Base-by-base conservation (phyloP, 2,329 filamentous ascomycete genomes). In the Talaromyces sp. region DNA sequence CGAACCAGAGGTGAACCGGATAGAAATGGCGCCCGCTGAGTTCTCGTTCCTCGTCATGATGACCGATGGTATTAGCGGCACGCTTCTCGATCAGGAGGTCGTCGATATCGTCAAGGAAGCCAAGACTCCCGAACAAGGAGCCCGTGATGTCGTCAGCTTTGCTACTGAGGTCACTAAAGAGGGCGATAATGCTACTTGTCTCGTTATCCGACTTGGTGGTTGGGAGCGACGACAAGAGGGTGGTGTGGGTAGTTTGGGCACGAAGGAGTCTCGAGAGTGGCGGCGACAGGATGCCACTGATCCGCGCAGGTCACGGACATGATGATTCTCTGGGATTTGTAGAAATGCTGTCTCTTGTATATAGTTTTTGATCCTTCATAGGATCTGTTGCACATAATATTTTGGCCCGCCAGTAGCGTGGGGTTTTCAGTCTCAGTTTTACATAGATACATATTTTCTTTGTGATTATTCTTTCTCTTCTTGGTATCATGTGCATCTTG, bases 21-120 rank as follows among this genome's bases (percentile, higher is more conserved):
- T 91, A 11, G 90, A 97, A 58, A 80, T 97, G 56, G 82, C 82
- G 0, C 88, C 93, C 0, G 91, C 90, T 0, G 87, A 97, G 71
- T 97, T 91, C 73, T 86, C 86, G 2, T 99, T 99, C 74, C 70
- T 97, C 47, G 90, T 96, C 1, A 82, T 99, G 42, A 85, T 96
- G 70, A 89, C 86, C 2, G 94, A 99, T 71, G 94, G 94, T 22
- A 86, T 99, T 9, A 93, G 87, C 17, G 93, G 90, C 6, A 89
- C 89, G 14, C 78, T 97, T 19, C 85, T 82, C 50, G 94, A 99
- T 68, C 93, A 97, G 75, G 94, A 99, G 75, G 91, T 97, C 56
- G 92, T 97, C 27, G 94, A 99, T 69, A 86, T 97, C 29, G 82
- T 97, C 65, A 97, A 97, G 73, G 94, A 99, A 74, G 90, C 91